These are phyloP conservation scores for Combretum micranthum DNA, from an alignment of 345 rosid species.

Conservation along the genomic window DNA sequence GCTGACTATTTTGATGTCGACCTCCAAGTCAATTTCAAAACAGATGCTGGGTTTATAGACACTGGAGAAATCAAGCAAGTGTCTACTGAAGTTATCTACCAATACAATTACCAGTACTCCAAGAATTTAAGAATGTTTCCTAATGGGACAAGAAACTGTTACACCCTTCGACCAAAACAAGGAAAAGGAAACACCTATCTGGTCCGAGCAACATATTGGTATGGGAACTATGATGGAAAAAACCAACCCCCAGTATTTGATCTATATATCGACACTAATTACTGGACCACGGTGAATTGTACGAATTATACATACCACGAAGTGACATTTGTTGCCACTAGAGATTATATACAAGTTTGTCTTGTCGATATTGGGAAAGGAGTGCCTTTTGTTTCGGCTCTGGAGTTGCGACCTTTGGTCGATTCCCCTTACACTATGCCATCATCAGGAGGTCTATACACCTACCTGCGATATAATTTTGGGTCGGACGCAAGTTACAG, in stretches of 20 bases:
- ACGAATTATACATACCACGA: neutral
- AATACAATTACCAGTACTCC: neutral
- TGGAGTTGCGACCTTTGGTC: neutral
- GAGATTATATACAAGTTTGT: slow-evolving; percentile 11
- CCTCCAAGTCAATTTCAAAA: slow-evolving; percentile 21
- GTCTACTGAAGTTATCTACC: neutral
- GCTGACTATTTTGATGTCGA: slow-evolving; percentile 17
- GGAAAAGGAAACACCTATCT: slow-evolving; percentile 21
- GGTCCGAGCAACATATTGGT: slow-evolving; percentile 24
- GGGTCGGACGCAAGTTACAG: no score
- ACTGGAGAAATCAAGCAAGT: slow-evolving; percentile 18
- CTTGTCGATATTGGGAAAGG: slow-evolving; percentile 7
- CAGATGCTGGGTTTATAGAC: slow-evolving; percentile 28
- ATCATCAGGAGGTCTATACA: no score
- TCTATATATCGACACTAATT: slow-evolving; percentile 16
- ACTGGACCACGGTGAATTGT: slow-evolving; percentile 1
- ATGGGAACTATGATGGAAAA: slow-evolving; percentile 37
- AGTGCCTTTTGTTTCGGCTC: slow-evolving; percentile 6
- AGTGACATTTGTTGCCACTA: slow-evolving; percentile 1
- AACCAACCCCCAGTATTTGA: slow-evolving; percentile 23
- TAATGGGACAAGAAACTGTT: slow-evolving; percentile 37
- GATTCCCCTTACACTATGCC: neutral
- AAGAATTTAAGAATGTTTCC: slow-evolving; percentile 28
- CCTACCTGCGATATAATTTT: no score
- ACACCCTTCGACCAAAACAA: slow-evolving; percentile 21